Evolutionary conservation across 139 green algal species (phyloP), one percentile per base, ranked within the genome.

Genomic region (Spirogloea muscicola): DNA sequence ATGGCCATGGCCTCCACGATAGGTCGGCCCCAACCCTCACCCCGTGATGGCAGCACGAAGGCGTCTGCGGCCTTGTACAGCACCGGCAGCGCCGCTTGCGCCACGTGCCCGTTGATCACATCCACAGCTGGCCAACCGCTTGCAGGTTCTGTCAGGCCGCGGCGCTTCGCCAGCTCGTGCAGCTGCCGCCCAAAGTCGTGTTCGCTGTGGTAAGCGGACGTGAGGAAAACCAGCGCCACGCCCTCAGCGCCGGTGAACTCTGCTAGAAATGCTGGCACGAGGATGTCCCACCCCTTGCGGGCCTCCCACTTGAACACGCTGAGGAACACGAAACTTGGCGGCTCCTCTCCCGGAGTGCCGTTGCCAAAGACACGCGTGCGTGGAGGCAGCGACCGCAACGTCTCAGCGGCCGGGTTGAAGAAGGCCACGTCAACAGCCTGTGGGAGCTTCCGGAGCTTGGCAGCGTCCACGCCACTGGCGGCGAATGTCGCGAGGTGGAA

Each of bases 281-380:
- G 82, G 16, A 91, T 68, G 48, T 89, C 84, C 86, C 83, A 89
- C 1, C 52, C 86, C 75, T 90, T 90, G 1, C 86, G 64, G 21
- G 67, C 27, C 71, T 90, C 86, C 86, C 86, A 90, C 63, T 95
- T 91, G 82, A 95, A 95, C 0, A 87, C 58, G 16, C 81, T 89
- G 1, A 91, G 31, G 38, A 88, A 88, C 16, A 79, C 58, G 76
- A 88, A 88, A n/a, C 44, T 40, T 13, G 3, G 18, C 3, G 59
- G 3, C 69, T 37, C 4, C n/a, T 49, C 48, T 38, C 7, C 6
- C 7, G 27, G 21, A 7, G 34, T 73, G 18, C 49, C 46, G 18
- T 67, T 66, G 27, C 41, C 49, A 57, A 68, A 36, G 27, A 31
- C 5, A 7, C 33, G 59, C 3, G 37, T 36, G n/a, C n/a, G n/a